A percentile compares a stretch with the other conserved stretches of the same genome.
phyloP scores from a whole-genome alignment of 345 rosid species.

The Toxicodendron radicans region DNA sequence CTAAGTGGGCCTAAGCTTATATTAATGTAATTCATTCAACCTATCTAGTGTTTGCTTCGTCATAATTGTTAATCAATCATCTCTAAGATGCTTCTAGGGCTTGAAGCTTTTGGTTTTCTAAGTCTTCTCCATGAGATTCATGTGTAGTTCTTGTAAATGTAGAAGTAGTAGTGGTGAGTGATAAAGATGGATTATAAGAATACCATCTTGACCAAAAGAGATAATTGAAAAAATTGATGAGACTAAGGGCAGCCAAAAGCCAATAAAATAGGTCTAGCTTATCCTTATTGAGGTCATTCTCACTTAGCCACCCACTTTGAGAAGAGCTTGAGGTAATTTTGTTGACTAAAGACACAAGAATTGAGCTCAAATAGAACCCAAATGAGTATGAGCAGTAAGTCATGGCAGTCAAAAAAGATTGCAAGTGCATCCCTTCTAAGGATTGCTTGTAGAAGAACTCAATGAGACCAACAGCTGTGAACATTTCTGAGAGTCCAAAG shows the following conservation, averaged over 20 bases:
- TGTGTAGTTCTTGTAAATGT: neutral
- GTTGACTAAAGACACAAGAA: conserved; percentile 61
- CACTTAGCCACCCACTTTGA: conserved; percentile 60
- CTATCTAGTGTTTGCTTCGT: neutral
- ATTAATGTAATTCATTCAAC: neutral
- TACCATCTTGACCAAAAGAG: conserved; percentile 59
- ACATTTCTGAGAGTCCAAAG: conserved; percentile 68
- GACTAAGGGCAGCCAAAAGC: conserved; percentile 58
- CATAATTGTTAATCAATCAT: conserved; percentile 3
- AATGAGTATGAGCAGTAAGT: conserved; percentile 68
- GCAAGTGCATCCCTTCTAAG: conserved; percentile 62
- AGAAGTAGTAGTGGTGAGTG: conserved; percentile 14
- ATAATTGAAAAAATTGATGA: conserved; percentile 53
- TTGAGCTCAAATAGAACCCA: conserved; percentile 65
- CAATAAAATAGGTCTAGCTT: conserved; percentile 69
- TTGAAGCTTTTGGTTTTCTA: conserved; percentile 35
- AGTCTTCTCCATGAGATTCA: conserved; percentile 27
- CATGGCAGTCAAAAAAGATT: conserved; percentile 61
- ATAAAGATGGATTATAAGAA: conserved; percentile 43
- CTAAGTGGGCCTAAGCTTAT: neutral
- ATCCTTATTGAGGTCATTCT: conserved; percentile 52
- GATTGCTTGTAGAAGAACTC: conserved; percentile 80
- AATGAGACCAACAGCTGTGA: conserved; percentile 64
- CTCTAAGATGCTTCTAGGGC: conserved; percentile 5
- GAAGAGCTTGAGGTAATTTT: conserved; percentile 37